These are phyloP conservation scores for Dactylellina leptospora DNA, from an alignment of 2,329 filamentous ascomycete species.

Conservation along the genomic window DNA sequence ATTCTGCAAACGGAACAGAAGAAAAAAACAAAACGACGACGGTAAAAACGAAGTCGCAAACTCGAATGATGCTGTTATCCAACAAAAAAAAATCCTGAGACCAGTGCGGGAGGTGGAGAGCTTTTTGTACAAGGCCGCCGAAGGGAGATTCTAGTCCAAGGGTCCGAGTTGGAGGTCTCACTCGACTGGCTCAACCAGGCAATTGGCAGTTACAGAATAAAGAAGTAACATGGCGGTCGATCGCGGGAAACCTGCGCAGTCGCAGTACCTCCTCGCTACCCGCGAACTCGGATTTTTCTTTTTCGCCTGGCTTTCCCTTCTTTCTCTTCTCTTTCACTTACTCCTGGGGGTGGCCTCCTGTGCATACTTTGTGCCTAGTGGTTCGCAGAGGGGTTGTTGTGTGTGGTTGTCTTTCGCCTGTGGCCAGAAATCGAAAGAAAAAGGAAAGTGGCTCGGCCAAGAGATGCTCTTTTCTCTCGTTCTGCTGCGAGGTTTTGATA, in stretches of 20 bases:
- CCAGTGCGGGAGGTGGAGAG: slow-evolving; percentile 47
- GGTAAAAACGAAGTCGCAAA: slow-evolving; percentile 27
- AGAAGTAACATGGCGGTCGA: slow-evolving; percentile 28
- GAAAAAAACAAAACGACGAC: slow-evolving; percentile 27
- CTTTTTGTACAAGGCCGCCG: slow-evolving; percentile 47
- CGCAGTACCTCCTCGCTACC: slow-evolving; percentile 17
- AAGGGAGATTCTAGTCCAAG: slow-evolving; percentile 17
- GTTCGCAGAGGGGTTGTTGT: not conserved
- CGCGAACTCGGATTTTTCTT: not conserved
- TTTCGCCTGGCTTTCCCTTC: slow-evolving; percentile 12
- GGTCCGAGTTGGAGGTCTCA: slow-evolving; percentile 35
- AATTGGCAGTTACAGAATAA: slow-evolving; percentile 23
- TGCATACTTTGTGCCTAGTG: slow-evolving; percentile 7
- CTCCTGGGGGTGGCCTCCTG: slow-evolving; percentile 40
- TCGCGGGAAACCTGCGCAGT: slow-evolving; percentile 46
- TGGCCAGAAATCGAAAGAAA: slow-evolving; percentile 6
- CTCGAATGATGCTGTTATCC: slow-evolving; percentile 7
- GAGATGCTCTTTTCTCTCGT: slow-evolving; percentile 20
- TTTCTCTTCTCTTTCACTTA: slow-evolving; percentile 9
- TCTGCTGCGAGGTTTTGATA: too few species aligned
- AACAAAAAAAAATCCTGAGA: slow-evolving; percentile 23
- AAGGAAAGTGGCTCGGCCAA: slow-evolving; percentile 34
- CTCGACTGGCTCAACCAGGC: slow-evolving; percentile 41
- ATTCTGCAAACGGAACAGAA: slow-evolving; percentile 2
- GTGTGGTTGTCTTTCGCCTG: slow-evolving; percentile 21